These are phyloP conservation scores for Eutrema salsugineum DNA, from an alignment of 441 rosid species.

Conservation along the genomic window DNA sequence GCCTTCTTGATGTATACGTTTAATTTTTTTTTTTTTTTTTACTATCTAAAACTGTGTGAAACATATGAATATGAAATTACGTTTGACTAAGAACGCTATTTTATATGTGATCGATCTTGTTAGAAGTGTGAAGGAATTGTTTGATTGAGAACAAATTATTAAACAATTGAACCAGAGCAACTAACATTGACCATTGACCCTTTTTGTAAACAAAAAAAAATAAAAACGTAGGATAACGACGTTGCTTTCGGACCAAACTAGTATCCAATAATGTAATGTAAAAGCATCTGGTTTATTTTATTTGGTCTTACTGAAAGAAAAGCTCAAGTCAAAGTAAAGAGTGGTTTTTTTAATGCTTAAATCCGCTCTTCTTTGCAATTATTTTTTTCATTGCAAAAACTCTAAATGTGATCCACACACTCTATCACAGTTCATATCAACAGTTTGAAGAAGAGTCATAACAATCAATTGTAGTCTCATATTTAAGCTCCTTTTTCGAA, in stretches of 20 bases:
- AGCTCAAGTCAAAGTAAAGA: not conserved
- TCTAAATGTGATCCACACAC: not conserved
- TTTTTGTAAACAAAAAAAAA: not conserved
- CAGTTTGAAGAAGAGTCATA: not conserved
- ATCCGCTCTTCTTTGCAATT: not conserved
- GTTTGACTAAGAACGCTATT: not conserved
- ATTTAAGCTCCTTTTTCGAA: not conserved
- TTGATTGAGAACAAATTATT: not conserved
- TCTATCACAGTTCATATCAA: not conserved
- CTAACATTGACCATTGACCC: constrained; percentile 12
- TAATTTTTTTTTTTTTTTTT: too few relatives aligned
- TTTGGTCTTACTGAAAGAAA: not conserved
- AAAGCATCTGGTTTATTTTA: not conserved
- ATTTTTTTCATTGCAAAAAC: not conserved
- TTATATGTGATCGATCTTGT: not conserved
- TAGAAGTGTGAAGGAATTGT: constrained; percentile 6
- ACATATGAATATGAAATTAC: not conserved
- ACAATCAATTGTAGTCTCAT: not conserved
- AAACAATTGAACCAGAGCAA: not conserved
- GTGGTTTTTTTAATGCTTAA: not conserved
- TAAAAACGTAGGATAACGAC: not conserved
- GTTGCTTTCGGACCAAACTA: constrained; percentile 14
- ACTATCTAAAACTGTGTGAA: too few relatives aligned
- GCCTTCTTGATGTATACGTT: too few relatives aligned
- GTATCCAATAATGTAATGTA: not conserved